Evolutionary conservation across 495 filamentous ascomycete genomes (phyloP).

Genomic region (Choiromyces venosus): DNA sequence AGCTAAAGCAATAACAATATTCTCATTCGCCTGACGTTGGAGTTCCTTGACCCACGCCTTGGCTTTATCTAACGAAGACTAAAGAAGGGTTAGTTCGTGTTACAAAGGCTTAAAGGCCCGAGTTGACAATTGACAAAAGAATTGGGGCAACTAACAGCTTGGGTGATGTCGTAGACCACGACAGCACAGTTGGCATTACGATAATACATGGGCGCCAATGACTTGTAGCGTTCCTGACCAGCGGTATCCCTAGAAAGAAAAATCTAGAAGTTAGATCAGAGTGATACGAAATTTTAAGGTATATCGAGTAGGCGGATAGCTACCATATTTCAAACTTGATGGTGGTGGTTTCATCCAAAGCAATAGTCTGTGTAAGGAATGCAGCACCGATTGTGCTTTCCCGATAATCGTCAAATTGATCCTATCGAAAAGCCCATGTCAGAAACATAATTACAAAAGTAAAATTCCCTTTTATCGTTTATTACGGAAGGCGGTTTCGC

Average conservation of each 20-base stretch:
- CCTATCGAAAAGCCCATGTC: constrained; percentile 50
- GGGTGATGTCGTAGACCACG: constrained; percentile 98
- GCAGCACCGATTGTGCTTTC: constrained; percentile 98
- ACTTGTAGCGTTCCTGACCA: constrained; percentile 97
- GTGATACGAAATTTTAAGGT: neutral
- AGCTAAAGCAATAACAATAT: constrained; percentile 96
- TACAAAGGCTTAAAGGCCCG: neutral
- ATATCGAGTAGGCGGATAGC: constrained; percentile 2
- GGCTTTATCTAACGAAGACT: constrained; percentile 96
- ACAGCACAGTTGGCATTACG: constrained; percentile 98
- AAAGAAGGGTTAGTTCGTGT: constrained; percentile 19
- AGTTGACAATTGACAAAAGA: neutral
- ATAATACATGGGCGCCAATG: constrained; percentile 98
- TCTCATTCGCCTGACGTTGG: constrained; percentile 97
- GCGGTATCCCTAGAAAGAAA: constrained; percentile 63
- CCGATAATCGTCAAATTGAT: constrained; percentile 99
- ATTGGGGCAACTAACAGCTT: constrained; percentile 64
- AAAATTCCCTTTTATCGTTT: neutral
- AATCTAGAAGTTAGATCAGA: constrained; percentile 17
- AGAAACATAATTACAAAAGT: constrained; percentile 13
- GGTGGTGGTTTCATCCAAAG: constrained; percentile 92
- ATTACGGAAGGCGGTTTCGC: neutral
- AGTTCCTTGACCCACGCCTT: constrained; percentile 99
- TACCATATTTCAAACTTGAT: constrained; percentile 99
- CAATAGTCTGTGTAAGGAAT: constrained; percentile 97